These are phyloP conservation scores for Leccinum aurantiacum DNA, from an alignment of 768 basidiomycete genomes.

Conservation along the genomic window DNA sequence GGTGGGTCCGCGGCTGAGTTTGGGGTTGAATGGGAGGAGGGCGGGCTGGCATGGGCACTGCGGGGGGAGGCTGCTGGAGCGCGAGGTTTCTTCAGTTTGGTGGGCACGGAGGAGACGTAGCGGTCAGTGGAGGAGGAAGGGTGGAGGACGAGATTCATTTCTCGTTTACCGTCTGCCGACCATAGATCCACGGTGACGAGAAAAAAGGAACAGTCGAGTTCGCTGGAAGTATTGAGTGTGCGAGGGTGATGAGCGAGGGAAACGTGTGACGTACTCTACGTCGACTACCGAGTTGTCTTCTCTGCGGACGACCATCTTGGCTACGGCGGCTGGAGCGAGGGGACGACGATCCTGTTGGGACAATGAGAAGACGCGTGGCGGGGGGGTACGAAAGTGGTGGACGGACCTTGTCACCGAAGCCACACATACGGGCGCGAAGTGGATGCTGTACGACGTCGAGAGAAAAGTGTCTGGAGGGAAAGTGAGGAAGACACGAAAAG, in stretches of 20 bases:
- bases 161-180: slow-evolving; percentile 77
- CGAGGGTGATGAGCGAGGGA: neutral
- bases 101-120: slow-evolving; percentile 49
- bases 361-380: slow-evolving; percentile 12
- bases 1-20: slow-evolving; percentile 42
- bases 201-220: slow-evolving; percentile 86
- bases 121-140: slow-evolving; percentile 73
- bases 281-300: slow-evolving; percentile 68
- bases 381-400: slow-evolving; percentile 6
- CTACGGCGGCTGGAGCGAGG: slow-evolving; percentile 86
- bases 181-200: slow-evolving; percentile 91
- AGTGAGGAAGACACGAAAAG: slow-evolving; percentile 4
- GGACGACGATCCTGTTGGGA: slow-evolving; percentile 79
- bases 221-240: slow-evolving; percentile 43
- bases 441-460: slow-evolving; percentile 88
- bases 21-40: slow-evolving; percentile 47
- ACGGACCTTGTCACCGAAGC: slow-evolving; percentile 91
- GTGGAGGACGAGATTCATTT: slow-evolving; percentile 88
- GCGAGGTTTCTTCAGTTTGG: slow-evolving; percentile 38
- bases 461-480: slow-evolving; percentile 63
- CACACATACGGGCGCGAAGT: slow-evolving; percentile 90
- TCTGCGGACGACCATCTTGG: slow-evolving; percentile 73
- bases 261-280: slow-evolving; percentile 60
- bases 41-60: slow-evolving; percentile 44
- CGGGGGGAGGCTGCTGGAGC: slow-evolving; percentile 35